These are phyloP conservation scores for Lepraria neglecta DNA, from an alignment of 495 filamentous ascomycete species.

Conservation along the genomic window DNA sequence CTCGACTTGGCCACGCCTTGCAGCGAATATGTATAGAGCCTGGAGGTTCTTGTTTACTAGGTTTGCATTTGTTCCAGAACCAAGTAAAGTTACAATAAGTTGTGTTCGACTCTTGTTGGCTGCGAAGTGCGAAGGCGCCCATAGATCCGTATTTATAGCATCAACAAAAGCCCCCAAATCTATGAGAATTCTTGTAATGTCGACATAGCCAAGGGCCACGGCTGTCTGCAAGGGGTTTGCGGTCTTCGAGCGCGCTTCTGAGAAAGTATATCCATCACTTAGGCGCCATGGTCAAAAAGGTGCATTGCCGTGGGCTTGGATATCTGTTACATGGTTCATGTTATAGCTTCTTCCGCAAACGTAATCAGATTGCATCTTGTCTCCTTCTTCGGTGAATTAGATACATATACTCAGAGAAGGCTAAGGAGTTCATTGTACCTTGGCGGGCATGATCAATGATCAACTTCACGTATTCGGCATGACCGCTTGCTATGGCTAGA, in stretches of 20 bases:
- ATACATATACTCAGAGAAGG: background rate
- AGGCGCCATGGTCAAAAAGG: background rate
- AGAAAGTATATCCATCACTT: background rate
- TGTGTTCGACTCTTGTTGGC: background rate
- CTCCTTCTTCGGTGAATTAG: background rate
- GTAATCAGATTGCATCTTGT: background rate
- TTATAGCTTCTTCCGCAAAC: conserved; percentile 6
- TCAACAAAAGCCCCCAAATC: conserved; percentile 22
- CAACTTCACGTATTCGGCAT: conserved; percentile 14
- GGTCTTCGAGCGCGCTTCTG: background rate
- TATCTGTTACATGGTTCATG: background rate
- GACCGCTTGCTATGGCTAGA: conserved; percentile 6
- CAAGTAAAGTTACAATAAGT: background rate
- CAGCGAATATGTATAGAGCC: conserved; percentile 4
- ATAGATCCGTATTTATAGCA: conserved; percentile 13
- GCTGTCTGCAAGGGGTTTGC: conserved; percentile 25
- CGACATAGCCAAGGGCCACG: conserved; percentile 14
- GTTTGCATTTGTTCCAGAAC: conserved; percentile 11
- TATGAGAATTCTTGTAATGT: conserved; percentile 23
- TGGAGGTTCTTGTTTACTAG: background rate
- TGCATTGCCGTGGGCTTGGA: background rate
- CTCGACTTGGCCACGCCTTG: background rate
- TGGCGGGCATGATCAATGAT: conserved; percentile 7
- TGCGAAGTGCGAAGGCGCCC: conserved; percentile 21
- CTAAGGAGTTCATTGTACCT: background rate